A percentile compares a stretch with the other conserved stretches of the same genome.
These are phyloP conservation scores for Puccinia hordei DNA, from an alignment of 1,284 basidiomycete genomes.

Conservation along the genomic window DNA sequence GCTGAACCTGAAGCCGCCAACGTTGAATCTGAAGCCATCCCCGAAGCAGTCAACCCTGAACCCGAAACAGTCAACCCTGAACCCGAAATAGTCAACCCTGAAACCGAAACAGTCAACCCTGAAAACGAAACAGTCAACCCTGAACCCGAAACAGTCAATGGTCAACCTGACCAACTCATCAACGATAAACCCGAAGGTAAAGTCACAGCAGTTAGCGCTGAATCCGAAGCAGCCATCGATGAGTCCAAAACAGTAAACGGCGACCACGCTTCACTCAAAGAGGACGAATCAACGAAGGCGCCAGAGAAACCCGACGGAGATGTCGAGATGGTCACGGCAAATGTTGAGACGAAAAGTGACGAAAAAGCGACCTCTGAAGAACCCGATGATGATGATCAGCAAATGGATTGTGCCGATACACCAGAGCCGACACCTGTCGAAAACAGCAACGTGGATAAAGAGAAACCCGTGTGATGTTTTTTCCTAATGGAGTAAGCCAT, in stretches of 20 bases:
- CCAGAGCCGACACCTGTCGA: not conserved
- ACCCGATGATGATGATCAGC: slow-evolving; percentile 1
- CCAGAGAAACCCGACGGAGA: not conserved
- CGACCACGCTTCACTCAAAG: slow-evolving; percentile 12
- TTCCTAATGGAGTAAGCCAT: not conserved
- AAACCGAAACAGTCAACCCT: not conserved
- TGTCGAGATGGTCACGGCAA: slow-evolving; percentile 8
- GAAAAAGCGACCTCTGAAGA: not conserved
- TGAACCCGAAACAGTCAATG: not conserved
- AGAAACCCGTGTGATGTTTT: not conserved
- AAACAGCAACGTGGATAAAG: not conserved
- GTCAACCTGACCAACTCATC: not conserved
- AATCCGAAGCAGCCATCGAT: slow-evolving; percentile 7
- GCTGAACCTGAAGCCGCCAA: not conserved
- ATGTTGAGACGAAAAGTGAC: not conserved
- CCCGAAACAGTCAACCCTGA: not conserved
- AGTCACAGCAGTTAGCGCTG: too few relatives aligned
- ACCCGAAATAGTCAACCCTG: not conserved
- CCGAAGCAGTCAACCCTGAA: not conserved
- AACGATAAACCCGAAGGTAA: not conserved
- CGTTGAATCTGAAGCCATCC: not conserved
- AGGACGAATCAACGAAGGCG: not conserved
- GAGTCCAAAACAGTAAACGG: not conserved
- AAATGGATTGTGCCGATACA: slow-evolving; percentile 24
- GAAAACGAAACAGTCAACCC: not conserved